phyloP scores from a whole-genome alignment of 2,329 filamentous ascomycete species.

The Hawksworthiomyces lignivorus region DNA sequence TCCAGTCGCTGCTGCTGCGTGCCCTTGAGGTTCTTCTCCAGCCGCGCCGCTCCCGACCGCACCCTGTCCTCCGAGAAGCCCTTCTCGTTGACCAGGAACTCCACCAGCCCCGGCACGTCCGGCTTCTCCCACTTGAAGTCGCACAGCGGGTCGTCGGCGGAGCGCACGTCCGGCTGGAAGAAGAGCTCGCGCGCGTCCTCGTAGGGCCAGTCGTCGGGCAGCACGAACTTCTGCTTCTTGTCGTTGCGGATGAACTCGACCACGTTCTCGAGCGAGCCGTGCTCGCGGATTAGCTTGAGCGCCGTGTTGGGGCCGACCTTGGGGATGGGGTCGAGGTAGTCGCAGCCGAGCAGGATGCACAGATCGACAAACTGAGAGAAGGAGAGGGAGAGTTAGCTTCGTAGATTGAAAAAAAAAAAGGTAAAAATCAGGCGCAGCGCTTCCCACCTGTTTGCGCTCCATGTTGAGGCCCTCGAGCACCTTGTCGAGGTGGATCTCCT shows the following conservation, averaged over 20 bases:
- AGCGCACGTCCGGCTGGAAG: conserved; percentile 79
- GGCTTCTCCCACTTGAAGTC: conserved; percentile 98
- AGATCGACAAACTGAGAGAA: conserved; percentile 79
- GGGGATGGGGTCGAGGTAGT: conserved; percentile 94
- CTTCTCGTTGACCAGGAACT: conserved; percentile 88
- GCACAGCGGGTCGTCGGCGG: conserved; percentile 76
- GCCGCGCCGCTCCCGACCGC: conserved; percentile 63
- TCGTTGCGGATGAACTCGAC: conserved; percentile 73
- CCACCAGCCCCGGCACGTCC: conserved; percentile 79
- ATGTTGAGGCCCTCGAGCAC: conserved; percentile 82
- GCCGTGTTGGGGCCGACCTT: conserved; percentile 90
- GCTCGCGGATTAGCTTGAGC: conserved; percentile 86
- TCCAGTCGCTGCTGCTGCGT: conserved; percentile 87
- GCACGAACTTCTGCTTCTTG: conserved; percentile 67
- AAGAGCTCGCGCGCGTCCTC: conserved; percentile 87
- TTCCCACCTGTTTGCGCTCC: conserved; percentile 70
- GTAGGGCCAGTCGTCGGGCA: conserved; percentile 97
- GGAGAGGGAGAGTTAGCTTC: neutral
- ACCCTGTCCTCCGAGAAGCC: conserved; percentile 96
- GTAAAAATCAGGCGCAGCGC: too few species aligned
- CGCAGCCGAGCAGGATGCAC: conserved; percentile 93
- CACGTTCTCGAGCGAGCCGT: conserved; percentile 80
- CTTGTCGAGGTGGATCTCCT: conserved; percentile 83
- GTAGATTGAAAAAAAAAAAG: too few species aligned
- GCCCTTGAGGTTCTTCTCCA: conserved; percentile 86